phyloP scores from a whole-genome alignment of 2,329 filamentous ascomycete species.

The Ophiobolus disseminans region DNA sequence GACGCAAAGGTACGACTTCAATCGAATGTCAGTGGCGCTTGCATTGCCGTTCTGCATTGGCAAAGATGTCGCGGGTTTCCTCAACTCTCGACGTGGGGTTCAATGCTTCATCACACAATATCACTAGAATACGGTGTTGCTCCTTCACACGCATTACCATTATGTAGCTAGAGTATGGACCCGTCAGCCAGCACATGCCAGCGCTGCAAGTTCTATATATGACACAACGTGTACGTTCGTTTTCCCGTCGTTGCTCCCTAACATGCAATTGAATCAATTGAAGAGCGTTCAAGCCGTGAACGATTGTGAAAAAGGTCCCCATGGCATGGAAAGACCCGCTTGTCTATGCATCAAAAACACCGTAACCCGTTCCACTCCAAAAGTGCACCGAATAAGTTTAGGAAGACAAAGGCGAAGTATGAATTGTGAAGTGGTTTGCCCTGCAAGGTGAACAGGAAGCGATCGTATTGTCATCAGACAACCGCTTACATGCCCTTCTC shows the following conservation, averaged over 20 bases:
- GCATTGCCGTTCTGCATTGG: too few species aligned
- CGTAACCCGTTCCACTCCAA: conserved; percentile 29
- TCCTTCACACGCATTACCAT: conserved; percentile 38
- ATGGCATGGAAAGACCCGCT: conserved; percentile 32
- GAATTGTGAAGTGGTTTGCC: conserved; percentile 15
- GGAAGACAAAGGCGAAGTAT: conserved; percentile 38
- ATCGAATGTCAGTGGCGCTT: too few species aligned
- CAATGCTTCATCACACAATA: too few species aligned
- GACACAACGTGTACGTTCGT: conserved; percentile 39
- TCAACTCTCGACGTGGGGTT: too few species aligned
- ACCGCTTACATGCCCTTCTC: conserved; percentile 33
- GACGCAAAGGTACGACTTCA: too few species aligned
- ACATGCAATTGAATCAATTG: conserved; percentile 28
- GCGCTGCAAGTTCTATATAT: conserved; percentile 40
- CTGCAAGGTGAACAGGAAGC: background rate
- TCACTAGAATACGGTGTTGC: background rate
- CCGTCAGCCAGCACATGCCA: conserved; percentile 24
- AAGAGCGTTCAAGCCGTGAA: conserved; percentile 21
- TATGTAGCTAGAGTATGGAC: conserved; percentile 41
- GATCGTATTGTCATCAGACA: too few species aligned
- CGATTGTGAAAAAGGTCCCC: conserved; percentile 18
- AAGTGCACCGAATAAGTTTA: conserved; percentile 30
- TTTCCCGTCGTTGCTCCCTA: conserved; percentile 36
- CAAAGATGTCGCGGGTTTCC: too few species aligned
- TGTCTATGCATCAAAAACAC: conserved; percentile 46